Evolutionary conservation across 192 early-diverging fungal species (phyloP), one percentile per base, ranked within the genome.

Genomic region (Spizellomyces punctatus): DNA sequence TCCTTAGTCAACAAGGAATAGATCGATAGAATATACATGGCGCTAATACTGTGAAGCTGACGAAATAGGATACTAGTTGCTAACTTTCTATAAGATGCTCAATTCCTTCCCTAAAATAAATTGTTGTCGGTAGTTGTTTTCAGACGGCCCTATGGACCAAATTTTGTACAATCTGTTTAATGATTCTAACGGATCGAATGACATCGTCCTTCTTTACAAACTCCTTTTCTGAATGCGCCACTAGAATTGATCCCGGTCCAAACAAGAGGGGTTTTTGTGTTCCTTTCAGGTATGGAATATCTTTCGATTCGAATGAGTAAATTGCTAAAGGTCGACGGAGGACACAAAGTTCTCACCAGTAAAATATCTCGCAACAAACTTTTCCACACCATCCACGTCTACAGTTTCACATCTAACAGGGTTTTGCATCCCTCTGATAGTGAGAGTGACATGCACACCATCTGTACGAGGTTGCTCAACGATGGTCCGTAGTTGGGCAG

Each of bases 371-470:
- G 67, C 67, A 9, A 44, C 43, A 69, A 69, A 69, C 22, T 59
- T 61, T 8, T 61, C 57, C 2, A 62, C 67, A 2, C 67, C 67
- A n/a, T 9, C n/a, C 57, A 69, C 36, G 41, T 69, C 67, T 9
- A 69, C 67, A 55, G 67, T 69, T 12, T 63, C 67, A 46, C 82
- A 83, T 5, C 70, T 66, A 1, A 83, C 82, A 3, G 80, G 82
- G 57, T 83, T 79, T 76, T 77, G 73, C 56, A 72, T 76, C 10
- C 64, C 79, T 44, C 74, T 0, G 6, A 64, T 59, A 17, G 71
- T 67, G 7, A 82, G 58, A 16, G 61, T 41, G 14, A 82, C 79
- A 61, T 81, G 76, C 45, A 64, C 47, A 50, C 75, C 77, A 10
- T 58, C 44, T 0, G 67, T 66, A 19, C 77, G 55, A 22, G 75